Conservation (phyloP, 306 rosid genomes). For the Cyamopsis tetragonoloba region DNA sequence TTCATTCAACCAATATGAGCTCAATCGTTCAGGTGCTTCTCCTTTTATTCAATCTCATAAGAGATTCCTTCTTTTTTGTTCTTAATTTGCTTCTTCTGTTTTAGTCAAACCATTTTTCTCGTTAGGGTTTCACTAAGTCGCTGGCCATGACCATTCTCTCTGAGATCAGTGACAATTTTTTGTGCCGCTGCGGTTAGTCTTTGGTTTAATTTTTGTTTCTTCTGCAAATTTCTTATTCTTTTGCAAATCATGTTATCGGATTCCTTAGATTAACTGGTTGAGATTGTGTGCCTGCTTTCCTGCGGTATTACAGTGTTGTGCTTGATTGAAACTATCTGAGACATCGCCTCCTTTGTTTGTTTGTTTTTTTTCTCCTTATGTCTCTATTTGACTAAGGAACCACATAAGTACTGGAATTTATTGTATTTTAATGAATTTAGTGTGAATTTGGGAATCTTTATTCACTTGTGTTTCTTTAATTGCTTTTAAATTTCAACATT, state of each 20-base stretch:
- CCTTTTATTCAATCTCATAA: not conserved
- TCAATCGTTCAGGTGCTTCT: conserved; percentile 66
- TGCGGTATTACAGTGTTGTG: not conserved
- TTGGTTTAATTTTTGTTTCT: not conserved
- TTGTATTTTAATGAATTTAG: not conserved
- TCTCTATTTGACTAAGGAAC: not conserved
- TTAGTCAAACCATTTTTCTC: not conserved
- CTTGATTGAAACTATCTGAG: conserved; percentile 17
- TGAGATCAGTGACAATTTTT: conserved; percentile 97
- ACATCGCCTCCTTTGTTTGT: not conserved
- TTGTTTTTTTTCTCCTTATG: not conserved
- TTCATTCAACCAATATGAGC: conserved; percentile 45
- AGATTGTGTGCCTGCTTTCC: not conserved
- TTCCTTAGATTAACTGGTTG: not conserved
- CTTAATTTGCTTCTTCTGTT: not conserved
- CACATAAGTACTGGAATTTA: not conserved
- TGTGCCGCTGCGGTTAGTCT: conserved; percentile 97
- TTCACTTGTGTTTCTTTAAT: not conserved
- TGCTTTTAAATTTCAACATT: not conserved
- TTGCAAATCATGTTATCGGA: not conserved
- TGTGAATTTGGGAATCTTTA: not conserved
- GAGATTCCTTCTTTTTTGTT: not conserved
- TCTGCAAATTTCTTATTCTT: not conserved
- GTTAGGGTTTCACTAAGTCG: conserved; percentile 89
- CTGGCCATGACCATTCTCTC: conserved; percentile 94